phyloP scores from a whole-genome alignment of 1,284 basidiomycete species.

The Sanghuangporus baumii region DNA sequence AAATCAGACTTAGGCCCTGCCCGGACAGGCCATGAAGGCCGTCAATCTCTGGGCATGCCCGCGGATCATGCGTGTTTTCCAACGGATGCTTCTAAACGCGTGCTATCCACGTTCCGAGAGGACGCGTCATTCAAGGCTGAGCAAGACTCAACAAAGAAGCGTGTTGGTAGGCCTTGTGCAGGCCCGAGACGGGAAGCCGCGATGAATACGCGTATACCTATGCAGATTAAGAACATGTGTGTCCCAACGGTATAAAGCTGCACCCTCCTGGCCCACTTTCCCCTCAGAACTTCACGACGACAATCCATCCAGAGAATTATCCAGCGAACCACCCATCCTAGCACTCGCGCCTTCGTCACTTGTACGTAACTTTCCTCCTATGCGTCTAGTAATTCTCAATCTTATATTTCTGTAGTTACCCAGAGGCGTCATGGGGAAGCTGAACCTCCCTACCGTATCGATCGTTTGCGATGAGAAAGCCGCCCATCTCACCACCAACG shows the following conservation, averaged over 20 bases:
- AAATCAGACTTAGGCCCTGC: neutral
- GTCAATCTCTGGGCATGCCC: neutral
- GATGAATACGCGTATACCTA: neutral
- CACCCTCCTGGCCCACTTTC: neutral
- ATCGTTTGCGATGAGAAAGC: too few species aligned
- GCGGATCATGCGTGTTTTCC: neutral
- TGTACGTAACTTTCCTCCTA: too few species aligned
- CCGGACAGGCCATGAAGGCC: neutral
- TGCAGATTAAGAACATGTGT: neutral
- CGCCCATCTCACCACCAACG: too few species aligned
- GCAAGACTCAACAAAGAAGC: too few species aligned
- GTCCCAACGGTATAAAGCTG: neutral
- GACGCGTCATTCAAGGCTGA: too few species aligned
- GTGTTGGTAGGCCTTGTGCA: too few species aligned
- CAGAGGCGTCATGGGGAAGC: too few species aligned
- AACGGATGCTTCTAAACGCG: neutral
- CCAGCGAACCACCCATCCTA: neutral
- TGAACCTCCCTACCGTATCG: too few species aligned
- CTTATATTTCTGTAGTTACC: too few species aligned
- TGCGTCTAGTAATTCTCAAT: too few species aligned
- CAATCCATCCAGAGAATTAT: neutral
- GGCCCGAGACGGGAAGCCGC: neutral
- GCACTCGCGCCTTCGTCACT: neutral
- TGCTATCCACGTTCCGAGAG: neutral
- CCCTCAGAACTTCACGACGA: neutral